A percentile compares a stretch with the other conserved stretches of the same genome.
These are phyloP conservation scores for maize (Zea mays) DNA, from an alignment of 176 grass and related monocot genomes.

Conservation along the genomic window Zm-B73-REFERENCE-NAM-5.0 NC_050097.1:118198501-118199000, in stretches of 20 bases:
- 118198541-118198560: too few species aligned
- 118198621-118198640: too few species aligned
- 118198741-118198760: too few species aligned
- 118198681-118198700: background rate
- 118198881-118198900: background rate
- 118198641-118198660: too few species aligned
- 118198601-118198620: too few species aligned
- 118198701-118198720: background rate
- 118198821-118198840: background rate
- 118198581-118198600: too few species aligned
- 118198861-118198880: background rate
- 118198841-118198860: too few species aligned
- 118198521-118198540: too few species aligned
- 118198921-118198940: background rate
- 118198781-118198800: background rate
- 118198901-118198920: background rate
- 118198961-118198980: background rate
- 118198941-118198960: background rate
- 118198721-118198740: background rate
- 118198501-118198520: too few species aligned
- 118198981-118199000: constrained; percentile 9
- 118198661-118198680: background rate
- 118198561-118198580: too few species aligned
- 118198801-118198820: background rate
- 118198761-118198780: background rate